Conservation (phyloP, 73 alveolate species). For the Effrenium voratum region DNA sequence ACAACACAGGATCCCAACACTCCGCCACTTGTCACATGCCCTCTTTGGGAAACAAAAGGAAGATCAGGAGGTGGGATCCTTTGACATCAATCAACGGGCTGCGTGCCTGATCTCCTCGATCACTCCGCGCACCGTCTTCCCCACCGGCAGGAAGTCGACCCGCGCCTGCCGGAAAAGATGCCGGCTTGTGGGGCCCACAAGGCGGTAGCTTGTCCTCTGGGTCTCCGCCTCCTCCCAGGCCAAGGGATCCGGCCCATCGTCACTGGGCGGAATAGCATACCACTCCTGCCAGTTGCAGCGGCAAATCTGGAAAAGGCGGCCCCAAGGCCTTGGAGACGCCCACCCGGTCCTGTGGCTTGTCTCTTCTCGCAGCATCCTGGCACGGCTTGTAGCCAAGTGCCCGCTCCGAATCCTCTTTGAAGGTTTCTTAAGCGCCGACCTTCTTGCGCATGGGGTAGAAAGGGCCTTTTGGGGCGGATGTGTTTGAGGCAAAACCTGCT, state of each 20-base stretch:
- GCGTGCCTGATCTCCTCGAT: slow-evolving; percentile 76
- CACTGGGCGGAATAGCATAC: slow-evolving; percentile 40
- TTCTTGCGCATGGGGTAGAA: background rate
- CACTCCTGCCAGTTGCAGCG: background rate
- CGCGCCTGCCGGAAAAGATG: slow-evolving; percentile 7
- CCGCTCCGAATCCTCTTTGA: background rate
- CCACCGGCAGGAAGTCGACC: slow-evolving; percentile 58
- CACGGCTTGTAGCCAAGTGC: background rate
- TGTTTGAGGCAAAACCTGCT: no score
- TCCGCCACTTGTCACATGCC: no score
- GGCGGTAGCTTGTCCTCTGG: background rate
- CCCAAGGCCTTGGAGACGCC: background rate
- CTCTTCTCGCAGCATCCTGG: slow-evolving; percentile 33
- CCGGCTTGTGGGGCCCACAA: background rate
- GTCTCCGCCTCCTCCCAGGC: slow-evolving; percentile 54
- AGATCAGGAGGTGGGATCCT: no score
- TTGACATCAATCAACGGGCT: no score
- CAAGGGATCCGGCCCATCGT: slow-evolving; percentile 51
- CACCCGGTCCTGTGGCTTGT: background rate
- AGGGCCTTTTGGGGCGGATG: no score
- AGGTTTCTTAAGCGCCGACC: background rate
- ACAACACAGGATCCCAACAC: background rate
- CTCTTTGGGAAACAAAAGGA: background rate
- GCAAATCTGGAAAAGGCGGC: background rate
- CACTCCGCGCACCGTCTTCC: slow-evolving; percentile 77